A percentile compares a stretch with the other conserved stretches of the same genome.
These are phyloP conservation scores for Metarhizium anisopliae DNA, from an alignment of 2,329 filamentous ascomycete genomes.

Conservation along the genomic window DNA sequence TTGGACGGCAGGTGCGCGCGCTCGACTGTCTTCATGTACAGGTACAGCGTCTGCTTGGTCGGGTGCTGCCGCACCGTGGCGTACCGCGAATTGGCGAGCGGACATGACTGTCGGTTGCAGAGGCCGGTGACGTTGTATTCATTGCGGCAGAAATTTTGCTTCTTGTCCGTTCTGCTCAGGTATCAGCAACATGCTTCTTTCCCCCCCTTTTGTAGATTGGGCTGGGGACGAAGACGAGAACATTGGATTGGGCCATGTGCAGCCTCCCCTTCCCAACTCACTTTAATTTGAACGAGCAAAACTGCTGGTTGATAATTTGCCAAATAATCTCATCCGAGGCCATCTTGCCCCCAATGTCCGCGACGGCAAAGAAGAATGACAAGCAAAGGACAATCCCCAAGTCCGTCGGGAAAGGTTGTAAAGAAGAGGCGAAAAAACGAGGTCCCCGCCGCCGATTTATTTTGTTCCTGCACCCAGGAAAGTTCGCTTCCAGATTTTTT, in stretches of 20 bases:
- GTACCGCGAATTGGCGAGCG: slow-evolving; percentile 85
- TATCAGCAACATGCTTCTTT: slow-evolving; percentile 16
- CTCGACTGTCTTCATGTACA: slow-evolving; percentile 95
- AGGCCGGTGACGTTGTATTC: slow-evolving; percentile 81
- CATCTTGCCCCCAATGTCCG: slow-evolving; percentile 39
- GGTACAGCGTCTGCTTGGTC: slow-evolving; percentile 73
- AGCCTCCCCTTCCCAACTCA: slow-evolving; percentile 28
- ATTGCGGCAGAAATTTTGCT: slow-evolving; percentile 91
- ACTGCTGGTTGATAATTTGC: slow-evolving; percentile 93
- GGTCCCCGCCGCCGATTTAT: slow-evolving; percentile 10
- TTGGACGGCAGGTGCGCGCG: slow-evolving; percentile 81
- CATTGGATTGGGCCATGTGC: background rate
- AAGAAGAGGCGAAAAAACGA: slow-evolving; percentile 6
- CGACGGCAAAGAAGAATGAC: background rate
- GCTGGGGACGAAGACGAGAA: background rate
- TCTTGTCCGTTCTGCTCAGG: slow-evolving; percentile 60
- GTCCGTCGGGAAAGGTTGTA: background rate
- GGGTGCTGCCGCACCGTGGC: slow-evolving; percentile 83
- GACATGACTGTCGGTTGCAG: slow-evolving; percentile 81
- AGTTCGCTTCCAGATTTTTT: slow-evolving; percentile 10
- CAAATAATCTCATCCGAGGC: slow-evolving; percentile 95
- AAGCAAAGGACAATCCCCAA: background rate
- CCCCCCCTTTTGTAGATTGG: too few relatives aligned
- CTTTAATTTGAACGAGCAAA: slow-evolving; percentile 93
- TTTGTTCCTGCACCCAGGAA: slow-evolving; percentile 6